Percentiles rank a stretch among this genome's conserved stretches.
Conservation (phyloP, 768 basidiomycete genomes). For the Agrocybe pediades region DNA sequence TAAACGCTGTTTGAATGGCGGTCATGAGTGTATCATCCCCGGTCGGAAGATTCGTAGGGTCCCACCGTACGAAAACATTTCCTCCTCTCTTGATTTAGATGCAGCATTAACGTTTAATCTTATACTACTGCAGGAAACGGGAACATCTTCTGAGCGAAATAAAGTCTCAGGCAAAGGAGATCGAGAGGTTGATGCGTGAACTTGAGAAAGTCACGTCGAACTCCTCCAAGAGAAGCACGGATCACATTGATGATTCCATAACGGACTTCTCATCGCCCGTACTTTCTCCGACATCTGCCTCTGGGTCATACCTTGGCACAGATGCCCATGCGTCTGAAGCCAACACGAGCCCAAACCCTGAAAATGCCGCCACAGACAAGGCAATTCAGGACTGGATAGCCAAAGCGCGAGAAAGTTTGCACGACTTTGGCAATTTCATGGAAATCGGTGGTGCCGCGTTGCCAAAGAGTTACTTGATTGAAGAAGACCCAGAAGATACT, state of each 20-base stretch:
- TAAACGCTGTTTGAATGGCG: conserved; percentile 70
- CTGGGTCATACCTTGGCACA: conserved; percentile 29
- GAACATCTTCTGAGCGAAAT: conserved; percentile 80
- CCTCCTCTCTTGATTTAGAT: neutral
- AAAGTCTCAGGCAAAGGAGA: conserved; percentile 71
- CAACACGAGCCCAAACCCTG: conserved; percentile 15
- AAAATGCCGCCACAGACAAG: conserved; percentile 45
- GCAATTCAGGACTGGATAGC: conserved; percentile 78
- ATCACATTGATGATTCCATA: conserved; percentile 24
- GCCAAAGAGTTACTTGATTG: conserved; percentile 51
- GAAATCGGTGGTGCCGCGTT: conserved; percentile 59
- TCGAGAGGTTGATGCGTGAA: conserved; percentile 69
- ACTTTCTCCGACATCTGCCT: conserved; percentile 34
- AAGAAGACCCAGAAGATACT: conserved; percentile 47
- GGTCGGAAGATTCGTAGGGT: conserved; percentile 80
- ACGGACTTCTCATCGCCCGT: conserved; percentile 35
- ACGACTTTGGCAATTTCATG: conserved; percentile 69
- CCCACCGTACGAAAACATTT: conserved; percentile 64
- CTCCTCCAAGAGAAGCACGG: conserved; percentile 16
- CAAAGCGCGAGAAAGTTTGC: conserved; percentile 68
- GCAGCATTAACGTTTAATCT: too few species aligned
- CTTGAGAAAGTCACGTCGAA: conserved; percentile 42
- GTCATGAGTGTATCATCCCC: conserved; percentile 77
- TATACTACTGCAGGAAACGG: conserved; percentile 58
- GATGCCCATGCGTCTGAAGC: conserved; percentile 22